Percentiles rank a stretch among this genome's conserved stretches.
These are phyloP conservation scores for Agaricus blazei DNA, from an alignment of 768 basidiomycete genomes.

Conservation along the genomic window DNA sequence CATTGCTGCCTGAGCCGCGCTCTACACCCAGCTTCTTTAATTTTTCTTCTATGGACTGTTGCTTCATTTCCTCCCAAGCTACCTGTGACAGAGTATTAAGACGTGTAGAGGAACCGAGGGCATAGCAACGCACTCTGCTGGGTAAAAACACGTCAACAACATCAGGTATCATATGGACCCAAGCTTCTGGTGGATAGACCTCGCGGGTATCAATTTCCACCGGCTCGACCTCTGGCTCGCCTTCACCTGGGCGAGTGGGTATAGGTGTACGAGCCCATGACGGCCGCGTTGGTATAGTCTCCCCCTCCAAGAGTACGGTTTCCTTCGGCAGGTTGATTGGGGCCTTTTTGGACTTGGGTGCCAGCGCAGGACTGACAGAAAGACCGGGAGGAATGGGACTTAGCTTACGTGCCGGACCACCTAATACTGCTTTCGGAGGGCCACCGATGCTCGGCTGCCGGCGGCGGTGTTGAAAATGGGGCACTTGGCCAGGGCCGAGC, in stretches of 20 bases:
- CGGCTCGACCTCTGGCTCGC: constrained; percentile 15
- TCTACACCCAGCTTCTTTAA: constrained; percentile 78
- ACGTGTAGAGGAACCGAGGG: neutral
- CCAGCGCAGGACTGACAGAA: constrained; percentile 25
- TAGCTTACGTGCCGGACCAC: constrained; percentile 73
- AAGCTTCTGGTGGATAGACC: constrained; percentile 60
- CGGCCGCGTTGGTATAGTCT: constrained; percentile 36
- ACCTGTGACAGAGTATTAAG: constrained; percentile 32
- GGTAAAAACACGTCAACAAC: constrained; percentile 80
- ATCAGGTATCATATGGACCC: constrained; percentile 52
- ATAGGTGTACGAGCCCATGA: constrained; percentile 63
- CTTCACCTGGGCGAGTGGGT: constrained; percentile 19
- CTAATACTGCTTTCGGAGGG: constrained; percentile 82
- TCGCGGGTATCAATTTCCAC: constrained; percentile 42
- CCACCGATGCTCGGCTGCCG: constrained; percentile 71
- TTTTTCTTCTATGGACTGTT: constrained; percentile 74
- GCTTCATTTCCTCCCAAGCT: constrained; percentile 72
- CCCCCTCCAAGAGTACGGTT: constrained; percentile 38
- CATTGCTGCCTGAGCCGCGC: constrained; percentile 47
- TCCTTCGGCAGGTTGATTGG: constrained; percentile 73
- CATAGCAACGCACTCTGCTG: constrained; percentile 50
- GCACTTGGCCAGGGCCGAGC: constrained; percentile 32
- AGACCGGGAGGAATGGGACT: constrained; percentile 55
- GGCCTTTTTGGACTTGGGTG: constrained; percentile 59
- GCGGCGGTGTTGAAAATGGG: constrained; percentile 48